Percentiles rank a stretch among this genome's conserved stretches.
These are phyloP conservation scores for Termitomyces sp. DNA, from an alignment of 1,284 basidiomycete genomes.

Conservation along the genomic window DNA sequence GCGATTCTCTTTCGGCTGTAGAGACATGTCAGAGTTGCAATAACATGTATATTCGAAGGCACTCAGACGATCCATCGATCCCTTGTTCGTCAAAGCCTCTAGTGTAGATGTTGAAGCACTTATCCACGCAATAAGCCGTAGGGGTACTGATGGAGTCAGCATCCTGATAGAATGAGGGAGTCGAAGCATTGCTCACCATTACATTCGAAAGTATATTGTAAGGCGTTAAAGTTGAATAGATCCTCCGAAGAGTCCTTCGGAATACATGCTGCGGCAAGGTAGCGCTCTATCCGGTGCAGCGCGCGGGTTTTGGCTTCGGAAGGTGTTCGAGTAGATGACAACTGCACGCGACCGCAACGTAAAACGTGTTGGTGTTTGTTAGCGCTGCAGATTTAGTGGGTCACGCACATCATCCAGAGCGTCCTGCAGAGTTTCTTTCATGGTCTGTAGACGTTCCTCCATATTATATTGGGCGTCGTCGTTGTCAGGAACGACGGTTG, in stretches of 20 bases:
- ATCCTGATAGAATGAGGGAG: background rate
- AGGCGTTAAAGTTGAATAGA: constrained; percentile 50
- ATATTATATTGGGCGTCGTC: constrained; percentile 12
- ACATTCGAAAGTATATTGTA: constrained; percentile 73
- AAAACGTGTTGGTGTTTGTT: background rate
- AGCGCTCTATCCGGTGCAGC: constrained; percentile 51
- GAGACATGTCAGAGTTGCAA: background rate
- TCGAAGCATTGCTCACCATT: constrained; percentile 50
- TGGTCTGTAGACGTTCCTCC: constrained; percentile 24
- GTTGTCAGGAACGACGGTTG: constrained; percentile 13
- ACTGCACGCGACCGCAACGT: constrained; percentile 32
- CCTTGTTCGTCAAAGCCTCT: constrained; percentile 37
- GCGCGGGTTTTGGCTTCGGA: constrained; percentile 44
- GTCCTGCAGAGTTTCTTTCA: constrained; percentile 49
- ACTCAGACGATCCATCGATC: constrained; percentile 33
- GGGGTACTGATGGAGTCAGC: constrained; percentile 45
- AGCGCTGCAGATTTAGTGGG: background rate
- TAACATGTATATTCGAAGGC: background rate
- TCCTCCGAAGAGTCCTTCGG: constrained; percentile 36
- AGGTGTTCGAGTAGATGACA: constrained; percentile 56
- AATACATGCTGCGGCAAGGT: constrained; percentile 54
- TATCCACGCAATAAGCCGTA: constrained; percentile 55
- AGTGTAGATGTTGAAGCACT: constrained; percentile 36
- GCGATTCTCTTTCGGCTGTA: constrained; percentile 39
- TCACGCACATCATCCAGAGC: constrained; percentile 60